Base-by-base conservation (phyloP, 2,329 filamentous ascomycete genomes). In the Plenodomus tracheiphilus region DNA sequence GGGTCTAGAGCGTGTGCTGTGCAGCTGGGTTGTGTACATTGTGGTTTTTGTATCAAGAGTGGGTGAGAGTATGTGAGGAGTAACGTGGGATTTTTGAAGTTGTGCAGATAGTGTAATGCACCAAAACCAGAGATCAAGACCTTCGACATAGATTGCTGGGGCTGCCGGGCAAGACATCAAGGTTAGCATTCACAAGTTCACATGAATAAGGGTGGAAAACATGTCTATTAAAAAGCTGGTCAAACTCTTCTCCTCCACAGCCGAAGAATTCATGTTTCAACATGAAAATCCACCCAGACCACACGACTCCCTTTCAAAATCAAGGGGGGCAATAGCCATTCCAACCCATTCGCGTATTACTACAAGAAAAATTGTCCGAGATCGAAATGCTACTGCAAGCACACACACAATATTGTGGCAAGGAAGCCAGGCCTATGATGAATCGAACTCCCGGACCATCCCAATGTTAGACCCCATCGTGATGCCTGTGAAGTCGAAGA, bases 371-470 rank as follows among this genome's bases (percentile, higher is more conserved):
- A 47, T 32, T 37, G 20, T 65, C 66, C n/a, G n/a, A 69, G 15
- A 68, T 69, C 65, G 60, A 68, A 68, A 61, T 65, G 61, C 61
- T 60, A 61, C 57, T 59, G 56, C 59, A 61, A 60, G n/a, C n/a
- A n/a, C n/a, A n/a, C n/a, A n/a, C n/a, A n/a, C n/a, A 59, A 51
- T 46, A 11, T 44, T 54, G 51, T 56, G 56, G 54, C 53, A 54
- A 62, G 56, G 54, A 61, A 62, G 56, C n/a, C 58, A 39, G 57
- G 47, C 51, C 53, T 32, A 49, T 54, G 59, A 57, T 53, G n/a
- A n/a, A 54, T 59, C 58, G 54, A 62, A 66, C 60, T 66, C 61
- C 59, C n/a, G n/a, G n/a, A 58, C 62, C 59, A 62, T 67, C 64
- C 55, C 59, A 65, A 65, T 68, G 62, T 62, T 65, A 49, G 51